Evolutionary conservation across 2,329 filamentous ascomycete species (phyloP), one percentile per base, ranked within the genome.

Genomic region (Colletotrichum horii): DNA sequence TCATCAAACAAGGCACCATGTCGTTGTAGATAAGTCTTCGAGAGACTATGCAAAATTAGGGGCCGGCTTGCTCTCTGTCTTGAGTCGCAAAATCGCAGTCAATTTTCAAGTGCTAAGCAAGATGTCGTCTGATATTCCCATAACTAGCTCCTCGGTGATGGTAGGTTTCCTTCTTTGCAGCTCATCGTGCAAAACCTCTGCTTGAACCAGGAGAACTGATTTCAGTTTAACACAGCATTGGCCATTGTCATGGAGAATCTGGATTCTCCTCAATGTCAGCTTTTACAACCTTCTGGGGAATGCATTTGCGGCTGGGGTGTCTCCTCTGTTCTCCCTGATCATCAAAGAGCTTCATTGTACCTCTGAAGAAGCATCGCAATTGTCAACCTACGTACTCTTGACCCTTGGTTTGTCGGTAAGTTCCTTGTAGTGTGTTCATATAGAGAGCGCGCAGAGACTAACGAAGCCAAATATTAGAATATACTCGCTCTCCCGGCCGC

Each of bases 281-380:
- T 74, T 79, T 28, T 78, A 79, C 66, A 79, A 78, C 61, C 70
- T 78, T 52, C 66, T 79, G 24, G 77, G 78, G 2, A 78, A 79
- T 38, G 66, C 75, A 14, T 79, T 76, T 24, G 77, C 78, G 8
- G 69, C 78, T 7, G 77, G 78, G 4, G 66, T 70, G 8, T 36
- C 78, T 30, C 75, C 78, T n/a, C 55, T 78, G 19, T 77, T 79
- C 55, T 68, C 52, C 26, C 73, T 77, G 55, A 66, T 79, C 38
- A 78, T 77, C 12, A 6, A 58, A 24, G 77, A 79, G 11, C 74
- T 78, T 19, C 36, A 71, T n/a, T 70, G 70, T 61, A 74, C 67
- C 12, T 62, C 66, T 16, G 70, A 75, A 15, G 66, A 79, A 38
- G 77, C 68, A 16, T 77, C 77, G 5, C 77, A 73, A 11, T 60